Conservation (phyloP, 2,329 filamentous ascomycete species). For the Fusarium oxysporum region DNA sequence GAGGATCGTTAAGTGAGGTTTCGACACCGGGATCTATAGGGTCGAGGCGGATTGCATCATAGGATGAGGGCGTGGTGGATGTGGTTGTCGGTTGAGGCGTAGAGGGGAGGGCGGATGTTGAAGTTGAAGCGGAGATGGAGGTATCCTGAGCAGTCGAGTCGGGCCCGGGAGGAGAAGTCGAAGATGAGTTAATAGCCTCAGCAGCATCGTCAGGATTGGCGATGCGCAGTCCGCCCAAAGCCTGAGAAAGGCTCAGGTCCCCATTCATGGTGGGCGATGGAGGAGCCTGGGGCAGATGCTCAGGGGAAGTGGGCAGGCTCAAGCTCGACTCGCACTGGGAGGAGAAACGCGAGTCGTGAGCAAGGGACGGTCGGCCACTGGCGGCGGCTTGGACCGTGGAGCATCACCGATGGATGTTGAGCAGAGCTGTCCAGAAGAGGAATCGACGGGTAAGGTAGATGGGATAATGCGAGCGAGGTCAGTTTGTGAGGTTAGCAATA, state of each 20-base stretch:
- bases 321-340: constrained; percentile 34
- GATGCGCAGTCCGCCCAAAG: constrained; percentile 93
- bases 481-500: constrained; percentile 35
- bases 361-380: constrained; percentile 43
- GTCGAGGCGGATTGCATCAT: constrained; percentile 42
- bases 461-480: not conserved
- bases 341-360: constrained; percentile 40
- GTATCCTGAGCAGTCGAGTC: constrained; percentile 26
- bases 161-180: constrained; percentile 41
- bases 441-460: not conserved
- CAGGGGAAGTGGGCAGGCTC: constrained; percentile 41
- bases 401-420: constrained; percentile 44
- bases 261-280: constrained; percentile 77
- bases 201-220: constrained; percentile 89
- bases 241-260: constrained; percentile 91
- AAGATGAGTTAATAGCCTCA: constrained; percentile 48
- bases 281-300: constrained; percentile 42
- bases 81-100: constrained; percentile 35
- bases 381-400: constrained; percentile 42
- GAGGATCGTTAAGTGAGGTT: constrained; percentile 38
- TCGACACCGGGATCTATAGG: constrained; percentile 40
- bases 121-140: constrained; percentile 28
- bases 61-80: constrained; percentile 32
- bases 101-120: constrained; percentile 25
- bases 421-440: constrained; percentile 29